Percentiles rank a stretch among this genome's conserved stretches.
Evolutionary conservation across 1,284 basidiomycete genomes (phyloP).

Genomic region (Rhodotorula mucilaginosa): DNA sequence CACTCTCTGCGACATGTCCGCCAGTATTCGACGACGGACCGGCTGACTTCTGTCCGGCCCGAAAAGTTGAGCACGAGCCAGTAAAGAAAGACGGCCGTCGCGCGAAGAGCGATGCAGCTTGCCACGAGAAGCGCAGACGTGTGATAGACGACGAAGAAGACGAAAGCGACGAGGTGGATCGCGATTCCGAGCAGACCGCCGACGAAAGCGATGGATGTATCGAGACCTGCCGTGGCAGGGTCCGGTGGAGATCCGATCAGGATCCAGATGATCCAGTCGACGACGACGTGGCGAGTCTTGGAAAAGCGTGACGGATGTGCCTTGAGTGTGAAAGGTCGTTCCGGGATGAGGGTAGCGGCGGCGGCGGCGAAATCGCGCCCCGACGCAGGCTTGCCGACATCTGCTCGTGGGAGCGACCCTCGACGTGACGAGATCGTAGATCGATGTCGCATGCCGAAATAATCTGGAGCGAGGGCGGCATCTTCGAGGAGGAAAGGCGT

Average conservation of each 20-base stretch:
- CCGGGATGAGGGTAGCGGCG: background rate
- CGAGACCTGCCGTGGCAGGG: background rate
- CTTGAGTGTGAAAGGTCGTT: background rate
- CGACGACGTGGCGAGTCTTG: background rate
- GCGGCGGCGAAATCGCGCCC: background rate
- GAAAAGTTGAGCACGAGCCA: constrained; percentile 32
- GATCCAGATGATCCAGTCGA: constrained; percentile 26
- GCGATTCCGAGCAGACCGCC: constrained; percentile 30
- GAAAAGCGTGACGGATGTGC: background rate
- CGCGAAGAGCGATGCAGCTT: background rate
- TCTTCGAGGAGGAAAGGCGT: constrained; percentile 1
- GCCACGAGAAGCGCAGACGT: constrained; percentile 13
- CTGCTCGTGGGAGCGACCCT: background rate
- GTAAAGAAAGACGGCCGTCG: constrained; percentile 16
- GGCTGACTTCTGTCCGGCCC: constrained; percentile 29
- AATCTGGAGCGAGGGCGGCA: constrained; percentile 9
- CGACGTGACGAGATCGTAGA: background rate
- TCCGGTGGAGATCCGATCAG: constrained; percentile 16
- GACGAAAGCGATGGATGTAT: constrained; percentile 12
- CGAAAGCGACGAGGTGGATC: constrained; percentile 33
- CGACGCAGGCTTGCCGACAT: background rate
- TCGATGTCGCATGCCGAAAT: constrained; percentile 5
- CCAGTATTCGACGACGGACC: constrained; percentile 23
- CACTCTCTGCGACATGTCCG: constrained; percentile 28
- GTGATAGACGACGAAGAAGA: constrained; percentile 31